Percentiles rank a stretch among this genome's conserved stretches.
phyloP scores from a whole-genome alignment of 2,329 filamentous ascomycete genomes.

The Aspergillus unguis region DNA sequence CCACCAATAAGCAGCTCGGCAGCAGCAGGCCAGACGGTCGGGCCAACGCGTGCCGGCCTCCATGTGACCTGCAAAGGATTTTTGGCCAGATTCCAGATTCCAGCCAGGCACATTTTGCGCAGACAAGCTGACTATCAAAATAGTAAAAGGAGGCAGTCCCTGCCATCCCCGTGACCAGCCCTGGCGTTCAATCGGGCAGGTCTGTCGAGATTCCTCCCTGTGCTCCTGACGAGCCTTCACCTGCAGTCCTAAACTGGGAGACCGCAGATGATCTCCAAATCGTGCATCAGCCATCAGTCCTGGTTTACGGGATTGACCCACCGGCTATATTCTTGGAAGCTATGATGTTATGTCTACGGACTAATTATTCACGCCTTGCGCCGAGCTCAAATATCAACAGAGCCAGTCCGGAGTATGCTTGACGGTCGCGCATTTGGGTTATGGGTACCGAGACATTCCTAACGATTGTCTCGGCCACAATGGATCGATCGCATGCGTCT shows the following conservation, averaged over 20 bases:
- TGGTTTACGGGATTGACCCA: slow-evolving; percentile 5
- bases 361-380: neutral
- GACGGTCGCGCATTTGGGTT: too few relatives aligned
- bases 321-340: slow-evolving; percentile 5
- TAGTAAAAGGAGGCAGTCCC: neutral
- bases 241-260: neutral
- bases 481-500: too few relatives aligned
- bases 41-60: slow-evolving; percentile 6
- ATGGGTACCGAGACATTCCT: too few relatives aligned
- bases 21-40: slow-evolving; percentile 10
- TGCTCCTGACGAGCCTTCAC: neutral
- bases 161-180: slow-evolving; percentile 1
- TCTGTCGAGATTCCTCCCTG: slow-evolving; percentile 6
- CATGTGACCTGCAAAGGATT: slow-evolving; percentile 34
- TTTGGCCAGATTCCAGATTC: slow-evolving; percentile 1
- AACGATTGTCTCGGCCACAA: too few relatives aligned
- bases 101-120: neutral
- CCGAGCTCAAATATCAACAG: too few relatives aligned
- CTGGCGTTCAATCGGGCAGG: slow-evolving; percentile 1
- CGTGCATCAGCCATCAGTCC: neutral
- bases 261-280: slow-evolving; percentile 4
- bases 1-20: slow-evolving; percentile 31
- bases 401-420: too few relatives aligned
- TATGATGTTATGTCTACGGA: slow-evolving; percentile 2
- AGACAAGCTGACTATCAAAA: neutral